phyloP scores from a whole-genome alignment of 2,329 filamentous ascomycete species.

The Trichophyton benhamiae region DNA sequence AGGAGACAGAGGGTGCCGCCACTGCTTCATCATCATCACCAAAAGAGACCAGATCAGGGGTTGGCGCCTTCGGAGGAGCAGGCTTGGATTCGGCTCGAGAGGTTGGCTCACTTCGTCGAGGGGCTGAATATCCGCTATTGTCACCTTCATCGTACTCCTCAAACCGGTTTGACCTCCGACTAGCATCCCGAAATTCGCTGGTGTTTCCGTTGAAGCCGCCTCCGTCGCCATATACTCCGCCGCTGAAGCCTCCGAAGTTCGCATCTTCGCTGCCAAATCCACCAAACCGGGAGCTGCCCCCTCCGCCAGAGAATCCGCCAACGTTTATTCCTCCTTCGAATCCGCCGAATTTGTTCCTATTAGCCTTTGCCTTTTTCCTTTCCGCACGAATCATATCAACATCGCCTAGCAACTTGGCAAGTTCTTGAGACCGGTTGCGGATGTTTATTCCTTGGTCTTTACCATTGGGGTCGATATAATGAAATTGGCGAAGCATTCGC shows the following conservation, averaged over 20 bases:
- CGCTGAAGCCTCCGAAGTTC: conserved; percentile 54
- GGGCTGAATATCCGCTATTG: conserved; percentile 43
- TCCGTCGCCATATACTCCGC: conserved; percentile 83
- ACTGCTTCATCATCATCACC: conserved; percentile 50
- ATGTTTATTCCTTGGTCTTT: conserved; percentile 99
- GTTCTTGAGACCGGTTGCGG: conserved; percentile 87
- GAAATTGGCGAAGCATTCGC: conserved; percentile 97
- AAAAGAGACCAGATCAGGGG: conserved; percentile 85
- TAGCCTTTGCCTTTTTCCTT: conserved; percentile 76
- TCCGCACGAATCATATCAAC: conserved; percentile 44
- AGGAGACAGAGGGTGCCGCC: conserved; percentile 35
- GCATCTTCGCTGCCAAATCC: conserved; percentile 76
- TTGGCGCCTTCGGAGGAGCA: conserved; percentile 67
- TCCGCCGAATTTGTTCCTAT: conserved; percentile 89
- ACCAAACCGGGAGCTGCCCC: conserved; percentile 57
- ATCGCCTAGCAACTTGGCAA: conserved; percentile 84
- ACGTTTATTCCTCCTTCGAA: conserved; percentile 68
- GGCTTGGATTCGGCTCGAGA: conserved; percentile 42
- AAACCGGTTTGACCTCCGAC: conserved; percentile 59
- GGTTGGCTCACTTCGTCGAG: conserved; percentile 28
- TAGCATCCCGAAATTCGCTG: conserved; percentile 56
- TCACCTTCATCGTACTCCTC: conserved; percentile 97
- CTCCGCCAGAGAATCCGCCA: conserved; percentile 36
- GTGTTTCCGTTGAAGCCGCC: conserved; percentile 77
- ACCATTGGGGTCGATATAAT: conserved; percentile 89